Conservation (phyloP, 768 basidiomycete genomes). For the Dentipellis sp. region DNA sequence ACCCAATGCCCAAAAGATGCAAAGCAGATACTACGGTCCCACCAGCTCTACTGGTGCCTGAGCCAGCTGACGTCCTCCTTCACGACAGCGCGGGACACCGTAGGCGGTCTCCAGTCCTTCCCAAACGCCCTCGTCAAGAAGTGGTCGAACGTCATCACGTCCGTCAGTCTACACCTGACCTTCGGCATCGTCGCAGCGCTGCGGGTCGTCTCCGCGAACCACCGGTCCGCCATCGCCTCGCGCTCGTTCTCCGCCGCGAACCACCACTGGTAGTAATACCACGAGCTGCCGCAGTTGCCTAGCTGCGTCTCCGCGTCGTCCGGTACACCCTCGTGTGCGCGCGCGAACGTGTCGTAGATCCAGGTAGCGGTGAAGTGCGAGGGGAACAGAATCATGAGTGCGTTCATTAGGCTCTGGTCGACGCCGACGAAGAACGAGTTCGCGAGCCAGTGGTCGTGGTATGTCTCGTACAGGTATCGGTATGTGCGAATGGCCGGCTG, state of each 20-base stretch:
- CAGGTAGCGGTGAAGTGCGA: constrained; percentile 35
- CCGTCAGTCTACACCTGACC: background rate
- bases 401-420: constrained; percentile 46
- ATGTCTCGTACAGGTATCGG: constrained; percentile 34
- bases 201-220: constrained; percentile 1
- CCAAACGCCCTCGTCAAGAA: background rate
- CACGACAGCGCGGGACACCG: background rate
- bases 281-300: constrained; percentile 32
- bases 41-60: background rate
- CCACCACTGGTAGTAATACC: constrained; percentile 46
- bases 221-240: constrained; percentile 11
- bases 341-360: constrained; percentile 17
- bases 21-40: background rate
- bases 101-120: background rate
- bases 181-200: background rate
- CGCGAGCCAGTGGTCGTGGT: constrained; percentile 41
- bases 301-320: constrained; percentile 20
- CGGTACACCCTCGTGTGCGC: constrained; percentile 4
- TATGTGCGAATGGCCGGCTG: constrained; percentile 37
- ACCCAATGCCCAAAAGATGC: too few species aligned
- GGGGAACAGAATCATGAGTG: constrained; percentile 35
- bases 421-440: constrained; percentile 42
- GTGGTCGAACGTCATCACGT: background rate
- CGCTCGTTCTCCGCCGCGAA: constrained; percentile 24
- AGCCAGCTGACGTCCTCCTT: too few species aligned